Percentiles rank a stretch among this genome's conserved stretches.
phyloP scores from a whole-genome alignment of 108 stramenopile species.

The Craspedostauros australis region DNA sequence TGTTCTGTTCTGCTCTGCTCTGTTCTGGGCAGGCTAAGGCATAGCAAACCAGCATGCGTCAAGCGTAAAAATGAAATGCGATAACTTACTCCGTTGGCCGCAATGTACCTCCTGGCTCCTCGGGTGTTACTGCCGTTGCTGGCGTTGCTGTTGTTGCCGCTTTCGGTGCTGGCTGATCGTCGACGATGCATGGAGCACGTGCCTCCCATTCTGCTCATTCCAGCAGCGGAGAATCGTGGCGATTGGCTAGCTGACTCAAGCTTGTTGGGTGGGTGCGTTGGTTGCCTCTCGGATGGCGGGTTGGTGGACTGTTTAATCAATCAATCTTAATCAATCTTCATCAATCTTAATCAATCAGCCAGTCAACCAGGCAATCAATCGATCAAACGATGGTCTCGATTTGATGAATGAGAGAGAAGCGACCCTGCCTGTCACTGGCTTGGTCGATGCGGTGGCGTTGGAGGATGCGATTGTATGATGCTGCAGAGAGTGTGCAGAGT shows the following conservation, averaged over 20 bases:
- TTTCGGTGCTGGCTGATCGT: conserved; percentile 9
- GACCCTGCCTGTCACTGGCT: no score
- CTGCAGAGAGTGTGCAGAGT: no score
- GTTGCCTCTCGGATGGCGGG: background rate
- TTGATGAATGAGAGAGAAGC: no score
- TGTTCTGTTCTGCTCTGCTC: no score
- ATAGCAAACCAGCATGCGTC: background rate
- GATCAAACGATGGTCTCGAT: no score
- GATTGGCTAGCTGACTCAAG: background rate
- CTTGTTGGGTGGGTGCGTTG: background rate
- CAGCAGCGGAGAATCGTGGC: background rate
- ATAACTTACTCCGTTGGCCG: no score
- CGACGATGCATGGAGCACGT: conserved; percentile 48
- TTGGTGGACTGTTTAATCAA: background rate
- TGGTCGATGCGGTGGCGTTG: no score
- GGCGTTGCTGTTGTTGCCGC: conserved; percentile 10
- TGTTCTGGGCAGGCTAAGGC: no score
- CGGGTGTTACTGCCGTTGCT: background rate
- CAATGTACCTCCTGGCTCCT: no score
- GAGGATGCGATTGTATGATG: no score
- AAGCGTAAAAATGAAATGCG: background rate
- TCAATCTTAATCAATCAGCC: no score
- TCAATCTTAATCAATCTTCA: background rate
- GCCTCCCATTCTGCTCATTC: conserved; percentile 54
- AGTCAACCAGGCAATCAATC: no score